A percentile compares a stretch with the other conserved stretches of the same genome.
Conservation (phyloP, 2,329 filamentous ascomycete genomes). For the Epichloe aotearoae region DNA sequence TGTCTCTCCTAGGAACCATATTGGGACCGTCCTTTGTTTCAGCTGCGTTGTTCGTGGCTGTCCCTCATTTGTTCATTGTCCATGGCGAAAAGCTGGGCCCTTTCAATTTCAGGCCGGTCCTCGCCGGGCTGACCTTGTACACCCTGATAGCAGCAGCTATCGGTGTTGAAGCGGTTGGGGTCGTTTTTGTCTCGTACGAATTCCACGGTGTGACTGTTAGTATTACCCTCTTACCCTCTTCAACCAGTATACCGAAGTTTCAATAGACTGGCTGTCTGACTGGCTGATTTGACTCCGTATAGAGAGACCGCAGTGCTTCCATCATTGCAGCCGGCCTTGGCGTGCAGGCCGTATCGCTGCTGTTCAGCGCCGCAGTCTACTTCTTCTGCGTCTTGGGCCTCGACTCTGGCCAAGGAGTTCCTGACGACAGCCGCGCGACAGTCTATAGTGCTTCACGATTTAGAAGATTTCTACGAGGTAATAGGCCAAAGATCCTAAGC, state of each 20-base stretch:
- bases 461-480: slow-evolving; percentile 32
- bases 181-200: slow-evolving; percentile 24
- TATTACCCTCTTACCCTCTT: slow-evolving; percentile 1
- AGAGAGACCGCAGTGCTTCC: slow-evolving; percentile 21
- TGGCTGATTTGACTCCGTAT: slow-evolving; percentile 9
- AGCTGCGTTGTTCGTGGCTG: slow-evolving; percentile 28
- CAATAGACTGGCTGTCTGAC: too few species aligned
- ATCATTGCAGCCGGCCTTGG: slow-evolving; percentile 32
- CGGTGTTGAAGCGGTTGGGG: slow-evolving; percentile 27
- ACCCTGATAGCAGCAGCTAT: slow-evolving; percentile 21
- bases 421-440: slow-evolving; percentile 25
- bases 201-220: slow-evolving; percentile 23
- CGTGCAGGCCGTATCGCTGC: slow-evolving; percentile 28
- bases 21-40: slow-evolving; percentile 33
- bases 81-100: slow-evolving; percentile 31
- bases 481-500: background rate
- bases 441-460: slow-evolving; percentile 31
- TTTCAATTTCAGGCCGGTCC: slow-evolving; percentile 17
- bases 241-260: too few species aligned
- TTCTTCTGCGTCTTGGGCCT: slow-evolving; percentile 28
- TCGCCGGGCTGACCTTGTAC: slow-evolving; percentile 22
- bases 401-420: slow-evolving; percentile 21
- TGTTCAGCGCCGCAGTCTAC: slow-evolving; percentile 25
- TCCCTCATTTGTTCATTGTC: slow-evolving; percentile 33
- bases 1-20: slow-evolving; percentile 33